Conservation (phyloP, 192 early-diverging fungal species). For the Backusella westeae region DNA sequence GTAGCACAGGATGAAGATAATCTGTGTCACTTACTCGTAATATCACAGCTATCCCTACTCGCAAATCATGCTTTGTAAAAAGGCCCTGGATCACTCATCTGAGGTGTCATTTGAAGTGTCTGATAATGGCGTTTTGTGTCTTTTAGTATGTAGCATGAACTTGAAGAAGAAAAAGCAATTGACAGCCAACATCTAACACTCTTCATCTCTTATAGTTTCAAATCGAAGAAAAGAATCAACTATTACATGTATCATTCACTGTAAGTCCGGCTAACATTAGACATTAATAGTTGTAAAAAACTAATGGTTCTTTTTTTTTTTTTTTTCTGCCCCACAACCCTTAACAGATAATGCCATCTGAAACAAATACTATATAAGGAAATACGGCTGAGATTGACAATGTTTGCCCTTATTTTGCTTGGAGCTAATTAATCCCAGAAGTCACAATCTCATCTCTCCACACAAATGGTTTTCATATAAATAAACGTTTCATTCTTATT, state of each 20-base stretch:
- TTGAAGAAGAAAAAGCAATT: background rate
- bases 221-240: background rate
- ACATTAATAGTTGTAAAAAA: background rate
- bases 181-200: background rate
- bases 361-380: conserved; percentile 15
- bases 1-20: conserved; percentile 8
- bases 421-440: conserved; percentile 1
- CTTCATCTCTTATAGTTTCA: background rate
- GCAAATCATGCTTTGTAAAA: background rate
- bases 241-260: conserved; percentile 5
- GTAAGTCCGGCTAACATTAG: conserved; percentile 7
- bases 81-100: background rate
- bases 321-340: background rate
- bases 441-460: background rate
- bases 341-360: conserved; percentile 13
- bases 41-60: conserved; percentile 5
- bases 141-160: background rate
- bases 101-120: conserved; percentile 11
- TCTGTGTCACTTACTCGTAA: background rate
- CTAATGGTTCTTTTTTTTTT: background rate
- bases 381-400: conserved; percentile 13
- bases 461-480: background rate
- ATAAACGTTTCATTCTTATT: conserved; percentile 2
- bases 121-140: background rate
- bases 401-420: background rate